These are phyloP conservation scores for Trypanosoma rangeli DNA, from an alignment of 208 protist genomes.

Conservation along the genomic window DNA sequence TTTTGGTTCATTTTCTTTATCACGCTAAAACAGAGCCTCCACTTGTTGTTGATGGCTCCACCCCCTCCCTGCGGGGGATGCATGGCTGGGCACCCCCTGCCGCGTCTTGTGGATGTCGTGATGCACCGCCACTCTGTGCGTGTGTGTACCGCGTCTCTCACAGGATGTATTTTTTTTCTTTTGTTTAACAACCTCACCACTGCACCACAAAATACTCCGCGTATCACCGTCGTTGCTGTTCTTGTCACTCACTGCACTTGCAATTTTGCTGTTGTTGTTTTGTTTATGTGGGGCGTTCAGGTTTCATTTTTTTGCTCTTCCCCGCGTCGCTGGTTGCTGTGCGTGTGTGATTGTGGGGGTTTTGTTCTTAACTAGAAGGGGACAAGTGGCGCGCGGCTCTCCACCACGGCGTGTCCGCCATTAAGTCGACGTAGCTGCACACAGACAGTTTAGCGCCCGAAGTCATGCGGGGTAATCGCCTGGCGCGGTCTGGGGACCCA, in stretches of 20 bases:
- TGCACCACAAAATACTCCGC: not conserved
- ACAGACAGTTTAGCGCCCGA: not conserved
- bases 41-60: not conserved
- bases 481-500: constrained; percentile 65
- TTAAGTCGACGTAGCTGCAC: not conserved
- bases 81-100: not conserved
- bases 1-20: not conserved
- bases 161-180: not conserved
- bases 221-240: not conserved
- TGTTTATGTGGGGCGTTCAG: not conserved
- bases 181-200: not conserved
- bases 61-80: not conserved
- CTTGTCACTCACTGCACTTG: not conserved
- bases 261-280: not conserved
- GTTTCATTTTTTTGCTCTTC: not conserved
- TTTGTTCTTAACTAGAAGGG: not conserved
- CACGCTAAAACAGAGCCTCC: not conserved
- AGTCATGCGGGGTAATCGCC: constrained; percentile 80
- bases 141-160: not conserved
- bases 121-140: not conserved
- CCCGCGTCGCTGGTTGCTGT: not conserved
- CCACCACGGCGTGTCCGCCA: not conserved
- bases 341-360: not conserved
- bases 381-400: not conserved
- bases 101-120: not conserved